phyloP scores from a whole-genome alignment of 305 asterid species.

The Petunia hybrid region DNA sequence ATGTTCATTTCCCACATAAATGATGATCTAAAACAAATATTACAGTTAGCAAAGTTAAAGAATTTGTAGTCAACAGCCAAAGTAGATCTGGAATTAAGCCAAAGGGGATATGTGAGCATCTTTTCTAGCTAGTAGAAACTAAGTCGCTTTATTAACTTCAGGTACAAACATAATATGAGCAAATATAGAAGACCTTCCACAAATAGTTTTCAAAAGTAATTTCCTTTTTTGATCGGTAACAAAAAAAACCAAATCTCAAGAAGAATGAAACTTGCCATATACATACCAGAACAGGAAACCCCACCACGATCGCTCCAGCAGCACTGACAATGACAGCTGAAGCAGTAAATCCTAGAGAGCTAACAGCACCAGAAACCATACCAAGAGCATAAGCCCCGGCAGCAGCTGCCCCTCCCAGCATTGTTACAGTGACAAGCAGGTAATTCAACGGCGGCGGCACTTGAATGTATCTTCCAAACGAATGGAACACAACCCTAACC shows the following conservation, averaged over 20 bases:
- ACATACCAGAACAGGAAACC: slow-evolving; percentile 89
- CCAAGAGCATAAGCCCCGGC: slow-evolving; percentile 90
- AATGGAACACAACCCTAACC: slow-evolving; percentile 94
- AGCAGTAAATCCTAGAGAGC: slow-evolving; percentile 75
- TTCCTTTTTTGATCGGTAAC: background rate
- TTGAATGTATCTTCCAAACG: slow-evolving; percentile 95
- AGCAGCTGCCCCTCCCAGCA: slow-evolving; percentile 96
- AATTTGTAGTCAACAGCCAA: slow-evolving; percentile 21
- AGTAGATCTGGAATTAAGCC: background rate
- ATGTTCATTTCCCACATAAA: background rate
- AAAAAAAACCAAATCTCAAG: background rate
- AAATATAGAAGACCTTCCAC: slow-evolving; percentile 16
- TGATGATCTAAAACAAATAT: slow-evolving; percentile 21
- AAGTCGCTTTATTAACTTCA: background rate
- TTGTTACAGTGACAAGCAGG: slow-evolving; percentile 77
- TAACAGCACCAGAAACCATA: slow-evolving; percentile 80
- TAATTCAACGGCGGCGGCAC: slow-evolving; percentile 94
- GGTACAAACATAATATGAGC: background rate
- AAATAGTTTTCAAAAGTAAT: background rate
- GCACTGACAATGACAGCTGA: slow-evolving; percentile 84
- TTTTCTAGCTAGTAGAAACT: slow-evolving; percentile 5
- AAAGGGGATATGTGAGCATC: background rate
- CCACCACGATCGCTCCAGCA: slow-evolving; percentile 91
- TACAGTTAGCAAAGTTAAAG: background rate
- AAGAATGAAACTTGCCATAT: slow-evolving; percentile 32